Conservation (phyloP, 345 rosid species). For the Firmiana major region DNA sequence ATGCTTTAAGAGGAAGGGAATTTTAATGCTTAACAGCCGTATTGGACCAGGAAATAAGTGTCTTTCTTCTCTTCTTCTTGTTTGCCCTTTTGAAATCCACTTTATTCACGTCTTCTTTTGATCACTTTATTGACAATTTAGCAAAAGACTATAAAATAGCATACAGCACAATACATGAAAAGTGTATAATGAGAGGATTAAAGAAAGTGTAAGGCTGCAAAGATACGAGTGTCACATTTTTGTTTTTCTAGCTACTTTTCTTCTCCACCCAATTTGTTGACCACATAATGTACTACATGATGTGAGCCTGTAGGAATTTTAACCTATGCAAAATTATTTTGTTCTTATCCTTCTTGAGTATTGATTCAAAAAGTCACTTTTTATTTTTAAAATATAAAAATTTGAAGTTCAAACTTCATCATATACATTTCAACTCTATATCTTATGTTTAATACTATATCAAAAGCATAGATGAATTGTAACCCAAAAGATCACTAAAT, state of each 20-base stretch:
- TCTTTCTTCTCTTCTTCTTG: background rate
- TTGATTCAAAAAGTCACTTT: no score
- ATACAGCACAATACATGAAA: background rate
- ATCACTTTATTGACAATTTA: slow-evolving; percentile 1
- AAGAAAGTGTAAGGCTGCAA: slow-evolving; percentile 15
- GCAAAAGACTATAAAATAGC: background rate
- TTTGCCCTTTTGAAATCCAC: background rate
- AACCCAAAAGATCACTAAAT: no score
- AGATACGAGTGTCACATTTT: background rate
- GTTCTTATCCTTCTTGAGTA: no score
- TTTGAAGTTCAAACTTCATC: no score
- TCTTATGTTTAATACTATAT: no score
- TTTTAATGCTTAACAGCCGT: background rate
- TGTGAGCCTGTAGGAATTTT: background rate
- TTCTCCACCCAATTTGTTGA: background rate
- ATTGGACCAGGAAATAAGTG: background rate
- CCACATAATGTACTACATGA: background rate
- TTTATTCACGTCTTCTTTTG: background rate
- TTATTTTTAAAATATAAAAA: no score
- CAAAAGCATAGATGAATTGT: no score
- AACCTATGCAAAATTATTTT: no score
- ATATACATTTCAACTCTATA: no score
- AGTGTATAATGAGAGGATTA: background rate
- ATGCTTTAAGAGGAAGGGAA: slow-evolving; percentile 27
- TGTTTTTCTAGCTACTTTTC: background rate